Evolutionary conservation across 441 rosid species (phyloP).

Genomic region (Arabidopsis lyrata): DNA sequence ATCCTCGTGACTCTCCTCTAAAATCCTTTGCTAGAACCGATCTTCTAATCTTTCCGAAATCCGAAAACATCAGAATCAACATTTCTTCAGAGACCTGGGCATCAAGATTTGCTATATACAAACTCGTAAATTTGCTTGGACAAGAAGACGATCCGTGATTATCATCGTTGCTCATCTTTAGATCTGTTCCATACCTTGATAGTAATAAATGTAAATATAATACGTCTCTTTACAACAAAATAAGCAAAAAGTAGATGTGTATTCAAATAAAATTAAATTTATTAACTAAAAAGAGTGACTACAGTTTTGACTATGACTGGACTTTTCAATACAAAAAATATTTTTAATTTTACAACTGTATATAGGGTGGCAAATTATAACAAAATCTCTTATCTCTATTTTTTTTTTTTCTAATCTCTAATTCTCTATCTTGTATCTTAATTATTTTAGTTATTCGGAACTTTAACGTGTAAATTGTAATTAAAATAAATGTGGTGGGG

Average conservation of each 20-base stretch:
- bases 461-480: not conserved
- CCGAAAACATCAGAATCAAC: conserved; percentile 33
- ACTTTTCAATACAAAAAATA: not conserved
- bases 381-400: too few species aligned
- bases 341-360: not conserved
- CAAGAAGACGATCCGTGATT: conserved; percentile 1
- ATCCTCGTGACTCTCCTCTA: conserved; percentile 40
- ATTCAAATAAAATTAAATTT: conserved; percentile 9
- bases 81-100: conserved; percentile 28
- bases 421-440: not conserved
- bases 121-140: conserved; percentile 27
- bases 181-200: conserved; percentile 25
- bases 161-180: conserved; percentile 22
- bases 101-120: conserved; percentile 38
- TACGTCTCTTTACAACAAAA: conserved; percentile 16
- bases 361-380: not conserved
- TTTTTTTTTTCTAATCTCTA: too few species aligned
- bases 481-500: not conserved
- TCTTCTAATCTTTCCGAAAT: conserved; percentile 28
- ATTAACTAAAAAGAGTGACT: conserved; percentile 9
- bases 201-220: conserved; percentile 26
- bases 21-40: conserved; percentile 36
- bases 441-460: not conserved
- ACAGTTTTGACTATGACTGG: conserved; percentile 18
- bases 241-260: conserved; percentile 1